Conservation (phyloP, 495 filamentous ascomycete species). For the Daldinia childiae region DNA sequence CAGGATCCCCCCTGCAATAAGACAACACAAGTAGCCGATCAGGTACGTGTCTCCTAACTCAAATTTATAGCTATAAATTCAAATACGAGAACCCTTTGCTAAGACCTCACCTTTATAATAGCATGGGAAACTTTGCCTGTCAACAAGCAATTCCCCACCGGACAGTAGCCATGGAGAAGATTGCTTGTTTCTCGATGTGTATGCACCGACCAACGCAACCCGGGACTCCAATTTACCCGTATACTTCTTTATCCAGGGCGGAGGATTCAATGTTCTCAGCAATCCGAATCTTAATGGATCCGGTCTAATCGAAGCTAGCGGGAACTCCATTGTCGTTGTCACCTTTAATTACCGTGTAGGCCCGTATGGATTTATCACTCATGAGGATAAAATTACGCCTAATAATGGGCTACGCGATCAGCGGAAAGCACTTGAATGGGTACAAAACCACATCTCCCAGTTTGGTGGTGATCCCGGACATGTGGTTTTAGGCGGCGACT, state of each 20-base stretch:
- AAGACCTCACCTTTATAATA: conserved; percentile 16
- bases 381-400: conserved; percentile 43
- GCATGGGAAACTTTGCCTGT: conserved; percentile 42
- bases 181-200: conserved; percentile 75
- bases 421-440: conserved; percentile 75
- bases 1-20: conserved; percentile 55
- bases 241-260: conserved; percentile 75
- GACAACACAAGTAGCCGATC: conserved; percentile 24
- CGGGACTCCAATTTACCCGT: conserved; percentile 62
- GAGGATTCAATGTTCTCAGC: conserved; percentile 67
- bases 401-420: conserved; percentile 76
- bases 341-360: conserved; percentile 70
- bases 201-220: conserved; percentile 64
- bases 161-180: conserved; percentile 55
- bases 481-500: conserved; percentile 74
- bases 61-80: background rate
- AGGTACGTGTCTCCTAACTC: conserved; percentile 25
- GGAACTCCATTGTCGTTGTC: conserved; percentile 69
- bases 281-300: conserved; percentile 67
- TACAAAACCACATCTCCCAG: conserved; percentile 69
- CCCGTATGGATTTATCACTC: conserved; percentile 45
- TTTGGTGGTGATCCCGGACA: conserved; percentile 73
- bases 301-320: conserved; percentile 64
- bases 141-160: conserved; percentile 25
- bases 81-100: background rate